Evolutionary conservation across 495 filamentous ascomycete species (phyloP), one percentile per base, ranked within the genome.

Genomic region (Rhizodiscina lignyota): DNA sequence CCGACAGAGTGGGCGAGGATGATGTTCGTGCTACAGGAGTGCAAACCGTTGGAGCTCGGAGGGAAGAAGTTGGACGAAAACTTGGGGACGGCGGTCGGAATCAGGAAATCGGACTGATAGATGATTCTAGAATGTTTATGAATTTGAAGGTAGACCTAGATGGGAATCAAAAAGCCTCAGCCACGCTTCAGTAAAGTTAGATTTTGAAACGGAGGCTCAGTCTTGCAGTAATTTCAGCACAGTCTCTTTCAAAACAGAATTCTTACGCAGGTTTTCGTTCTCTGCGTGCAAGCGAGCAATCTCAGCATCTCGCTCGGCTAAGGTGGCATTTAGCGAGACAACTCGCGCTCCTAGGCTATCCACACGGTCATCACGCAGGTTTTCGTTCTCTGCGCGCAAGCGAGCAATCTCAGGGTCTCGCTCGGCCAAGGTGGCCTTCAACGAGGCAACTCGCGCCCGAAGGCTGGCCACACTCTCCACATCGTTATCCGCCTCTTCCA

Each of bases 131-230:
- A 15, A 32, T 32, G 11, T 32, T 18, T 10, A 32, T 11, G 16
- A 18, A 10, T 6, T 18, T 17, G 16, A 18, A 32, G 6, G 8
- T 8, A 32, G 16, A 18, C 11, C 8, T 12, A 8, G 16, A 32
- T 12, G 61, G 58, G 32, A 45, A 53, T 36, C 50, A 60, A 16
- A 46, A 27, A 6, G 24, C n/a, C n/a, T n/a, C n/a, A n/a, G n/a
- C n/a, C n/a, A n/a, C n/a, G n/a, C n/a, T n/a, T n/a, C n/a, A n/a
- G n/a, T n/a, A n/a, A n/a, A n/a, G 24, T 8, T 8, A 27, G 24
- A 13, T 27, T 6, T 6, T 27, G 24, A 13, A 27, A 27, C 13
- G 24, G 6, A 27, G 13, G 13, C 8, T 27, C 24, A 13, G 24
- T 6, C 6, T 13, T 27, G 8, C 8, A 13, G 24, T 8, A 13